Evolutionary conservation across 257 asterid genomes (phyloP).

Genomic region (Solanum clarkiae): DNA sequence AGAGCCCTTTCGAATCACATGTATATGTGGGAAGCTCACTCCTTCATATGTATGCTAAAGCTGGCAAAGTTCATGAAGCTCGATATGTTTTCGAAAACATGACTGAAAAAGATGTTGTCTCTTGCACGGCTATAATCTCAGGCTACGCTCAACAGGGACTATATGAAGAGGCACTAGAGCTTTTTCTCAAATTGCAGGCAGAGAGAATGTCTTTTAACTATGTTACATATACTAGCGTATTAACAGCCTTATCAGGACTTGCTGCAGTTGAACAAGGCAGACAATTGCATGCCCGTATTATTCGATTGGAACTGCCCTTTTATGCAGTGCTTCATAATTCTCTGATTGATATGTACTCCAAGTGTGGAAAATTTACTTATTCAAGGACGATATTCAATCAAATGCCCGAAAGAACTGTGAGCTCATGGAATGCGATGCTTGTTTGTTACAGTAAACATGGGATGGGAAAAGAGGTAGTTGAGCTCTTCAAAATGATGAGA

Average conservation of each 20-base stretch:
- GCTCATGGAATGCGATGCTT: constrained; percentile 82
- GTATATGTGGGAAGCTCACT: constrained; percentile 80
- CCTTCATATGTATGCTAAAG: constrained; percentile 79
- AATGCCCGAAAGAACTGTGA: constrained; percentile 47
- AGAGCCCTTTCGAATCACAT: constrained; percentile 49
- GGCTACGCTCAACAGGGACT: constrained; percentile 74
- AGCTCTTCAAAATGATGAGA: constrained; percentile 48
- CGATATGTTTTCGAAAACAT: constrained; percentile 42
- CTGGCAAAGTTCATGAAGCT: constrained; percentile 61
- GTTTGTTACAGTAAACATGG: constrained; percentile 77
- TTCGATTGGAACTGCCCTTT: constrained; percentile 39
- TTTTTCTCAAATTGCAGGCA: constrained; percentile 37
- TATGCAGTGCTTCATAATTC: constrained; percentile 55
- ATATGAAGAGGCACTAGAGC: constrained; percentile 53
- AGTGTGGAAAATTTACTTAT: constrained; percentile 68
- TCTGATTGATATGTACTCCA: constrained; percentile 80
- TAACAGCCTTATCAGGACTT: constrained; percentile 74
- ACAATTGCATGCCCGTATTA: constrained; percentile 63
- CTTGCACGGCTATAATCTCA: constrained; percentile 77
- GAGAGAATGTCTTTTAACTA: constrained; percentile 55
- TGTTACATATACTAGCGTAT: constrained; percentile 58
- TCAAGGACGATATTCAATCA: constrained; percentile 60
- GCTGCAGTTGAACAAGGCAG: constrained; percentile 72
- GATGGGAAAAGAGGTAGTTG: constrained; percentile 41
- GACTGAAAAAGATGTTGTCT: constrained; percentile 62